These are phyloP conservation scores for Exserohilum turcica DNA, from an alignment of 2,329 filamentous ascomycete species.

Conservation along the genomic window DNA sequence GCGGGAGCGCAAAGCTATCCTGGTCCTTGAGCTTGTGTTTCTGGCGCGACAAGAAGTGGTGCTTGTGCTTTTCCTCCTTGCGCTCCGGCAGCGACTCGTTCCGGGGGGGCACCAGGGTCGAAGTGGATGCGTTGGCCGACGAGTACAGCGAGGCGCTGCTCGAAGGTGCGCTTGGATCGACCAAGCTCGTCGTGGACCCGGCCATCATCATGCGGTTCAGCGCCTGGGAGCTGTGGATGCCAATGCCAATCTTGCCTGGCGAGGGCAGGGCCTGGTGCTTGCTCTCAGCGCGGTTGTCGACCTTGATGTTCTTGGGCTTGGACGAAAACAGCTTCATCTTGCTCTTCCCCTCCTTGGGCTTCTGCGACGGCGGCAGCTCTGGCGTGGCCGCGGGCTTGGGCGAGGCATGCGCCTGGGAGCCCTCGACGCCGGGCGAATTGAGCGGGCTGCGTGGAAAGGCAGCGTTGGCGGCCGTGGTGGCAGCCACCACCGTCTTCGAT, in stretches of 20 bases:
- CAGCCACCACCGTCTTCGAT: slow-evolving; percentile 54
- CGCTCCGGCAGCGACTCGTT: slow-evolving; percentile 56
- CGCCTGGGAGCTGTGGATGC: slow-evolving; percentile 66
- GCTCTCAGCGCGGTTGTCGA: slow-evolving; percentile 63
- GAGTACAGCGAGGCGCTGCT: slow-evolving; percentile 69
- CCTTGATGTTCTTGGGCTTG: slow-evolving; percentile 74
- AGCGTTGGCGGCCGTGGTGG: slow-evolving; percentile 73
- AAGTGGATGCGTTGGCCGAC: slow-evolving; percentile 75
- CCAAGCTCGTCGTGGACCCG: slow-evolving; percentile 72
- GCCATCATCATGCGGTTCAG: slow-evolving; percentile 66
- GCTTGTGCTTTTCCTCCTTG: slow-evolving; percentile 74
- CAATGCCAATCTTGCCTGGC: slow-evolving; percentile 67
- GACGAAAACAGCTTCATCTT: slow-evolving; percentile 80
- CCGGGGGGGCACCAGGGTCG: slow-evolving; percentile 69
- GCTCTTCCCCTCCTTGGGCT: slow-evolving; percentile 68
- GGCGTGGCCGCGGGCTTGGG: slow-evolving; percentile 37
- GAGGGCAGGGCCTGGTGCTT: slow-evolving; percentile 73
- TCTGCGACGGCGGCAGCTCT: slow-evolving; percentile 61
- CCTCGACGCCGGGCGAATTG: slow-evolving; percentile 49
- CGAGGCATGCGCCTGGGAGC: slow-evolving; percentile 36
- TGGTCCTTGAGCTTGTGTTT: slow-evolving; percentile 77
- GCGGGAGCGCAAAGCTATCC: slow-evolving; percentile 70
- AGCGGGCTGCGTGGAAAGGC: slow-evolving; percentile 70
- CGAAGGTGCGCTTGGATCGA: slow-evolving; percentile 62
- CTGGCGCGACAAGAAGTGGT: slow-evolving; percentile 78